Base-by-base conservation (phyloP, 495 filamentous ascomycete species). In the Penicillium tannophilum region DNA sequence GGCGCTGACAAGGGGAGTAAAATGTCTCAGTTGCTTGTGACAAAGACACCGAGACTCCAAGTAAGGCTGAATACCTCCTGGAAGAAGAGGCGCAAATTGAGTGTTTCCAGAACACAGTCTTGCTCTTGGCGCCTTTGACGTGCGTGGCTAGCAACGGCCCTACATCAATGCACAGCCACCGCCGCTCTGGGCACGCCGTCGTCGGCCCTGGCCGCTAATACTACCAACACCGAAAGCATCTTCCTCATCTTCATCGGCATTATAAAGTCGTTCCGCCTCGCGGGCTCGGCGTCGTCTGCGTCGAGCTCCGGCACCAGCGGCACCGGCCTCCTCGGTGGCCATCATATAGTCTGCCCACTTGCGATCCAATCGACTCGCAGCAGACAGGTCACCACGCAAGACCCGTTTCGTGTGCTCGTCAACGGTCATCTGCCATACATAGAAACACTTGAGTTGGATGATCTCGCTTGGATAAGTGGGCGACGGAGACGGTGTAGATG, bases 321-420 rank as follows among this genome's bases (percentile, higher is more conserved):
- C 83, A 0, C 88, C 90, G 0, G 89, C 90, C 66, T 97, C 95
- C 64, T 97, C 90, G 23, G 82, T 89, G 6, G 89, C 86, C 73
- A 93, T 88, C 94, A 97, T 98, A 62, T 92, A 93, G 33, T 96
- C 89, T 0, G 87, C 91, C 94, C 94, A 98, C 74, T 92, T 96
- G 50, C 84, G 79, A 75, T 97, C 92, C 20, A 98, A 77, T 12
- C 89, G 76, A 35, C 76, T 74, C 2, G 94, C 94, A 4, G 88
- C 77, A 0, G 74, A 72, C 23, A 90, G 78, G 54, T 96, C 89
- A 1, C 91, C 90, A 17, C 83, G 77, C 31, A 95, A 72, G 1
- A 97, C 90, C 3, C 92, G 84, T 69, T 91, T 90, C 47, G 83
- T 92, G 70, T 97, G 93, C 68, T 97, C 90, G 56, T 97, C 88